A percentile compares a stretch with the other conserved stretches of the same genome.
Evolutionary conservation across 345 rosid species (phyloP).

Genomic region (Toxicodendron radicans): DNA sequence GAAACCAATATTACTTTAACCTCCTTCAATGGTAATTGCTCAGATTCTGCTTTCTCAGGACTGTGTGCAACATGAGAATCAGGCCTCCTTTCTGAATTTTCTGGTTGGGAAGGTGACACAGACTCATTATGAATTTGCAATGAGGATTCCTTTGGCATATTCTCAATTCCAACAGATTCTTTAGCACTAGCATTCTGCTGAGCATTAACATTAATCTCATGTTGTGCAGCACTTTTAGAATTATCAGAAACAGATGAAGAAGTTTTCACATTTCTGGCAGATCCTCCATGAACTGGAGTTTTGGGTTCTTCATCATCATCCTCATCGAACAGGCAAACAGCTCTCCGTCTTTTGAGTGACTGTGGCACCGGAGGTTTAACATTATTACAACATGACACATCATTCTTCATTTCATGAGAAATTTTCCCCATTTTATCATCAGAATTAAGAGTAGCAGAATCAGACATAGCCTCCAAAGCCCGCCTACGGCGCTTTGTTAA

Average conservation of each 20-base stretch:
- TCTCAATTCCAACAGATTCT: conserved; percentile 34
- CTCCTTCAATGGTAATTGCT: conserved; percentile 37
- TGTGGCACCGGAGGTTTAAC: conserved; percentile 41
- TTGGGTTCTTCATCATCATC: conserved; percentile 69
- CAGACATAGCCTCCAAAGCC: conserved; percentile 62
- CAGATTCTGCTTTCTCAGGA: conserved; percentile 42
- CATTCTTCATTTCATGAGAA: conserved; percentile 39
- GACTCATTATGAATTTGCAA: conserved; percentile 33
- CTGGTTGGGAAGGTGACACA: conserved; percentile 30
- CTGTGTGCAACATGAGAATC: conserved; percentile 29
- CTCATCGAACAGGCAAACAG: conserved; percentile 64
- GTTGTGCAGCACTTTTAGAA: conserved; percentile 33
- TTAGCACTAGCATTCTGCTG: conserved; percentile 33
- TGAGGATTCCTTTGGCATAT: conserved; percentile 32
- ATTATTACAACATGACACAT: conserved; percentile 31
- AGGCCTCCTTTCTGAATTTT: conserved; percentile 34
- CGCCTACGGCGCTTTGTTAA: conserved; percentile 54
- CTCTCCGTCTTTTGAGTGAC: conserved; percentile 66
- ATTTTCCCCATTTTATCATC: conserved; percentile 42
- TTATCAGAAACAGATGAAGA: conserved; percentile 32
- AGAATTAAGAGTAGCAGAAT: conserved; percentile 43
- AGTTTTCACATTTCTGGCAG: conserved; percentile 35
- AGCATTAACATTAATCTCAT: conserved; percentile 27
- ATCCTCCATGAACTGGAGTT: conserved; percentile 82
- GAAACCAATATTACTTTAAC: conserved; percentile 42